Conservation (phyloP, 306 rosid genomes). For the Prunus fruticosa region DNA sequence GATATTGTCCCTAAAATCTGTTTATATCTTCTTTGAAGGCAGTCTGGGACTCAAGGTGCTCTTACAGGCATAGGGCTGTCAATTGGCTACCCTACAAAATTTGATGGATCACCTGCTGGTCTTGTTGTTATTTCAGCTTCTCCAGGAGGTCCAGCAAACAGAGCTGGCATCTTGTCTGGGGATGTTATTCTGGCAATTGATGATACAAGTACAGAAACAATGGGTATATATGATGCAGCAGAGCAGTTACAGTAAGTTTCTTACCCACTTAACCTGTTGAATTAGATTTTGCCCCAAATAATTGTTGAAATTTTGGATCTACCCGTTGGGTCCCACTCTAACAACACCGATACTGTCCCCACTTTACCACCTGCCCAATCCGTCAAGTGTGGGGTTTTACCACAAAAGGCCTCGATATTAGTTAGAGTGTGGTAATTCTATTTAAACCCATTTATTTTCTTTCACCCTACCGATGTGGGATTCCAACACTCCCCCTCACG, state of each 20-base stretch:
- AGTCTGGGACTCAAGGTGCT: constrained; percentile 96
- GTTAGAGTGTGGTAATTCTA: too few relatives aligned
- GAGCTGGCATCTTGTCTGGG: constrained; percentile 84
- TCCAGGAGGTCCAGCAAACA: constrained; percentile 89
- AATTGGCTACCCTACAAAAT: constrained; percentile 74
- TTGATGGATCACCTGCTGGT: constrained; percentile 58
- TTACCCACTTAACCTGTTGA: constrained; percentile 25
- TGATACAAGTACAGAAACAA: constrained; percentile 68
- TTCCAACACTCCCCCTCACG: too few relatives aligned
- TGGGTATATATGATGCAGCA: constrained; percentile 95
- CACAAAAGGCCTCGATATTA: too few relatives aligned
- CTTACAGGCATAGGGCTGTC: constrained; percentile 95
- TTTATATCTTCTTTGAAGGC: constrained; percentile 71
- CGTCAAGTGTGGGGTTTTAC: too few relatives aligned
- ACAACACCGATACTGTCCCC: too few relatives aligned
- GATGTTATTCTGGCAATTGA: constrained; percentile 81
- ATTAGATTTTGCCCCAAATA: constrained; percentile 10
- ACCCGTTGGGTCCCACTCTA: too few relatives aligned
- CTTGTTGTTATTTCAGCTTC: constrained; percentile 84
- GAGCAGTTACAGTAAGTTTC: constrained; percentile 87
- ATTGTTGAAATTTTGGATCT: too few relatives aligned
- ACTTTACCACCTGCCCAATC: too few relatives aligned
- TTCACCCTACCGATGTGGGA: too few relatives aligned
- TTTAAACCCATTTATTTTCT: too few relatives aligned
- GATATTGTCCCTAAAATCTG: constrained; percentile 32